Conservation (phyloP, 768 basidiomycete genomes). For the Daedaleopsis sinensis region DNA sequence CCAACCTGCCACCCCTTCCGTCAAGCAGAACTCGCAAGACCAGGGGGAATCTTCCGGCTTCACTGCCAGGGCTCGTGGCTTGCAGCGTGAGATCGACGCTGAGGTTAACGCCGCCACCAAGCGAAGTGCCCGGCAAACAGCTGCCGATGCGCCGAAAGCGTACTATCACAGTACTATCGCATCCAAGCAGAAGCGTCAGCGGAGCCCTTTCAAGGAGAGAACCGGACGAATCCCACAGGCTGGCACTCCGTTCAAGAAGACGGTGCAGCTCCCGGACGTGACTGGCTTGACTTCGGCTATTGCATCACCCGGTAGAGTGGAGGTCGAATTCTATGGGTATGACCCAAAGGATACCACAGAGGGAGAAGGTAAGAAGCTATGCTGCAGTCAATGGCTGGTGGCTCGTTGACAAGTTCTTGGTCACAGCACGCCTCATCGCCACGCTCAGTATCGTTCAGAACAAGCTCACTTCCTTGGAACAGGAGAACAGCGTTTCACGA, state of each 20-base stretch:
- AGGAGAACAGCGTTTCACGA: conserved; percentile 81
- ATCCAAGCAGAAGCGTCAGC: conserved; percentile 16
- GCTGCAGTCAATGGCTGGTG: not conserved
- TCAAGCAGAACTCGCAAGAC: conserved; percentile 23
- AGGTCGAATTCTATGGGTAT: conserved; percentile 53
- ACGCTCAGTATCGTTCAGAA: conserved; percentile 66
- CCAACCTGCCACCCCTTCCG: conserved; percentile 65
- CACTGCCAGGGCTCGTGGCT: conserved; percentile 57
- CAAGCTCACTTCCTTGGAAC: conserved; percentile 73
- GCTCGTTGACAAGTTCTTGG: not conserved
- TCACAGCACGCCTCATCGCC: conserved; percentile 41
- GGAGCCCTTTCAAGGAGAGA: conserved; percentile 45
- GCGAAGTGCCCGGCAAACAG: conserved; percentile 7
- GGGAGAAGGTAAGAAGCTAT: conserved; percentile 57
- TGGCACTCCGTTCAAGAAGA: conserved; percentile 25
- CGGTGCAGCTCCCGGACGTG: conserved; percentile 73
- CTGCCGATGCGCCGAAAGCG: conserved; percentile 8
- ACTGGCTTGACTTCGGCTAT: conserved; percentile 83
- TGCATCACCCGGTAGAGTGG: conserved; percentile 66
- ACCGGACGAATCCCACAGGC: conserved; percentile 1
- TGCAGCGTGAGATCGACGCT: conserved; percentile 56
- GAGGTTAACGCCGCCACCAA: conserved; percentile 32
- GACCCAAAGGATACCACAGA: conserved; percentile 52
- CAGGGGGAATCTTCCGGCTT: conserved; percentile 51
- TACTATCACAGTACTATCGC: conserved; percentile 15